Base-by-base conservation (phyloP, 2,329 filamentous ascomycete genomes). In the Phaeosphaeria sp. region DNA sequence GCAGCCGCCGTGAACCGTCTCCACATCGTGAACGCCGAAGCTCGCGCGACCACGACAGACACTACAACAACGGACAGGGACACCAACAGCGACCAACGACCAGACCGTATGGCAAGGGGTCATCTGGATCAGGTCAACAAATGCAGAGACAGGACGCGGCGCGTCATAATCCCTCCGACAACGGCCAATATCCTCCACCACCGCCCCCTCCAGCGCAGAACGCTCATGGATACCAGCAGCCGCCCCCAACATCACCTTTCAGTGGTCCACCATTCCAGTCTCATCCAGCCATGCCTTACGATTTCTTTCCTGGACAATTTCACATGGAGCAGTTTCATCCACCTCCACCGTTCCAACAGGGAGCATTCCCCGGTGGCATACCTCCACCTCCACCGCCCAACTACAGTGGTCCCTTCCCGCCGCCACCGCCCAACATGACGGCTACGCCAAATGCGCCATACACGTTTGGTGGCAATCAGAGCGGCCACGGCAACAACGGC, bases 301-400 rank as follows among this genome's bases (percentile, higher is more conserved):
- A 60, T 11, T 67, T 65, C 20, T 69, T 63, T 24, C 59, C 61
- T 36, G 64, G 67, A 27, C 59, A 66, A 21, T 69, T 63, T 20
- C 59, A 60, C 30, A 63, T 66, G 22, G 57, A 64, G 40, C 53
- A 55, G 7, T 65, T 67, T 39, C 62, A 59, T 15, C 64, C 63
- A 17, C 68, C 68, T 8, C 65, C 66, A 6, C 67, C 69, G 11
- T 66, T 65, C 40, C 68, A 65, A 25, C 52, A 39, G 25, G 62
- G 58, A 49, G 50, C 61, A 11, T 57, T 56, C 20, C 51, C 56
- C 8, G 56, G 48, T 39, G 61, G 56, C 15, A 47, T 67, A 2
- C 68, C 66, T 6, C 69, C 70, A 15, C 69, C 68, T n/a, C 68
- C 66, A 24, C 67, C 69, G 3, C 64, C 65, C 21, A 68, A 66